Evolutionary conservation across 2,329 filamentous ascomycete genomes (phyloP).

Genomic region (Byssothecium circinans): DNA sequence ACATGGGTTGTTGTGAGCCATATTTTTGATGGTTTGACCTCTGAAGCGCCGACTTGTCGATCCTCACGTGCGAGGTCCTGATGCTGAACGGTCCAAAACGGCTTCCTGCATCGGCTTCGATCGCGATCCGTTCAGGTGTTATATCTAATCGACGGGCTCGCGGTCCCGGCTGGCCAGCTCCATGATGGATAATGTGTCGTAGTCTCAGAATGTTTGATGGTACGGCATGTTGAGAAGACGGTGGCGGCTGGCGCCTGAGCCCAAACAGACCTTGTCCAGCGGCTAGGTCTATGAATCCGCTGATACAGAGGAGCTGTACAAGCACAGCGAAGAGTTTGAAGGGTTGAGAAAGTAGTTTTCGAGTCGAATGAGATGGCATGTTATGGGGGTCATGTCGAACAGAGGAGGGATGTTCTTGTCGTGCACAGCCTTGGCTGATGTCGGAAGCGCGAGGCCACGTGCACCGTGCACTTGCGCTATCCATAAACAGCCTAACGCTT

Average conservation of each 20-base stretch:
- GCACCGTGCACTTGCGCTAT: not conserved
- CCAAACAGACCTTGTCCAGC: conserved; percentile 3
- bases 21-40: conserved; percentile 18
- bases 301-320: conserved; percentile 3
- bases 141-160: conserved; percentile 38
- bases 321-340: conserved; percentile 1
- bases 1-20: conserved; percentile 29
- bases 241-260: conserved; percentile 7
- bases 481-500: not conserved
- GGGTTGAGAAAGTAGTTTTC: conserved; percentile 1
- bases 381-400: conserved; percentile 12
- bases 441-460: conserved; percentile 1
- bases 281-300: not conserved
- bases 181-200: conserved; percentile 39
- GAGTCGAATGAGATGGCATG: conserved; percentile 9
- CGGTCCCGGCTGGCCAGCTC: conserved; percentile 37
- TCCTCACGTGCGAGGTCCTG: conserved; percentile 30
- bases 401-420: conserved; percentile 7
- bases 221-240: not conserved
- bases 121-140: conserved; percentile 21
- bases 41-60: conserved; percentile 29
- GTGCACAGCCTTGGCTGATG: conserved; percentile 7
- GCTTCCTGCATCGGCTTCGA: conserved; percentile 22
- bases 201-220: conserved; percentile 22
- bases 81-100: conserved; percentile 35